A percentile compares a stretch with the other conserved stretches of the same genome.
These are phyloP conservation scores for Daldinia sp. DNA, from an alignment of 2,329 filamentous ascomycete species.

Conservation along the genomic window DNA sequence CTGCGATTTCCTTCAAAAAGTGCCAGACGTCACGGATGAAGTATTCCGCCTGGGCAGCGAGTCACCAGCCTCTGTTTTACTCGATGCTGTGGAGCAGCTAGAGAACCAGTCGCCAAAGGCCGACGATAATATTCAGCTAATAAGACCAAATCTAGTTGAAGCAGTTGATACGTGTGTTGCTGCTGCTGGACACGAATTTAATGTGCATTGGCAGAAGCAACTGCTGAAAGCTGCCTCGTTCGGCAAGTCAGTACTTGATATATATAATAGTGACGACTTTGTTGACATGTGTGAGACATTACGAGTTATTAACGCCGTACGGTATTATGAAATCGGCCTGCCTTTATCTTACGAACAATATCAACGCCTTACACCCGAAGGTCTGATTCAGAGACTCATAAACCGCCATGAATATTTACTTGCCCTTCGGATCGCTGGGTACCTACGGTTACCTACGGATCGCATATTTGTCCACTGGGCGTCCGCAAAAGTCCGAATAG, in stretches of 20 bases:
- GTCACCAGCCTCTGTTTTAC: constrained; percentile 87
- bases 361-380: constrained; percentile 86
- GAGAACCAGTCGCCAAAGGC: constrained; percentile 96
- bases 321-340: constrained; percentile 89
- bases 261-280: constrained; percentile 98
- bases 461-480: constrained; percentile 98
- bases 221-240: constrained; percentile 96
- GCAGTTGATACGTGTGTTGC: constrained; percentile 94
- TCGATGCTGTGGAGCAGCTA: constrained; percentile 90
- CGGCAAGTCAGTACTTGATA: constrained; percentile 94
- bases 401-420: constrained; percentile 92
- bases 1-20: constrained; percentile 97
- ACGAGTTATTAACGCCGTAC: constrained; percentile 89
- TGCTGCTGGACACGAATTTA: constrained; percentile 92
- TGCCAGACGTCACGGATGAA: constrained; percentile 84
- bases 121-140: constrained; percentile 96
- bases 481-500: constrained; percentile 87
- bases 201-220: constrained; percentile 91
- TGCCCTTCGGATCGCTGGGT: constrained; percentile 86
- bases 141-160: constrained; percentile 84
- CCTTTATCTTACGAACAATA: constrained; percentile 95
- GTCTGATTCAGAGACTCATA: constrained; percentile 83
- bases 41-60: constrained; percentile 90
- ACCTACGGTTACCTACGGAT: constrained; percentile 84
- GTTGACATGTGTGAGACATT: constrained; percentile 97